Evolutionary conservation across 768 basidiomycete genomes (phyloP).

Genomic region (Naematelia aurantialba): DNA sequence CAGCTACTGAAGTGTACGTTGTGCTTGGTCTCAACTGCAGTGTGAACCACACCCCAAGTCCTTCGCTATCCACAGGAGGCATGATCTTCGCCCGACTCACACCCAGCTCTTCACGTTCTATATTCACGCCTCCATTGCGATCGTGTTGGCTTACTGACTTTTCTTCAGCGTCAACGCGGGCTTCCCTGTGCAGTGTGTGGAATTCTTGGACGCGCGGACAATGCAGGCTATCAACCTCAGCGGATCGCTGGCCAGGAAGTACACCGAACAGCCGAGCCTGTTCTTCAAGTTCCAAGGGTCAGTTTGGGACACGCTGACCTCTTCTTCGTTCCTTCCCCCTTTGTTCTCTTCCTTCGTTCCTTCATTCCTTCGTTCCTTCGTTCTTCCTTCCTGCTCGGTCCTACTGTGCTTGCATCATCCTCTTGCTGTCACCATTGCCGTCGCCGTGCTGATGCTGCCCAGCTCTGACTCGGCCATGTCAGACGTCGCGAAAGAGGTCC

Average conservation of each 20-base stretch:
- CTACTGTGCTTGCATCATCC: not conserved
- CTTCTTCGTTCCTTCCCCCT: not conserved
- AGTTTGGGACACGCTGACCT: too few species aligned
- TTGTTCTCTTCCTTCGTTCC: not conserved
- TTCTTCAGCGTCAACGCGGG: constrained; percentile 58
- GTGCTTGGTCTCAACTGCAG: too few species aligned
- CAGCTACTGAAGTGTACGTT: constrained; percentile 68
- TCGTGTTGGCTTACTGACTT: not conserved
- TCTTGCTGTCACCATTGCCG: not conserved
- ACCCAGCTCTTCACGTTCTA: too few species aligned
- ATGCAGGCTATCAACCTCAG: constrained; percentile 71
- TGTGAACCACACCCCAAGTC: too few species aligned
- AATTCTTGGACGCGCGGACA: constrained; percentile 72
- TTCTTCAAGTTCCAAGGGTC: constrained; percentile 88
- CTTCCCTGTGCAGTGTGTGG: constrained; percentile 77
- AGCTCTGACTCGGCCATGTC: constrained; percentile 57
- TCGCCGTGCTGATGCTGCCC: not conserved
- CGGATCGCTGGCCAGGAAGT: constrained; percentile 60
- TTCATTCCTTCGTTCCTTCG: not conserved
- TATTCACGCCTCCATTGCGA: not conserved
- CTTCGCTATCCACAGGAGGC: too few species aligned
- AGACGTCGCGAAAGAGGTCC: constrained; percentile 60
- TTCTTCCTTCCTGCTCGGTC: not conserved
- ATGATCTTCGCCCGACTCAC: not conserved
- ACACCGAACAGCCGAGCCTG: constrained; percentile 70